phyloP scores from a whole-genome alignment of 805 yeast species.

The Candida caryicola region DNA sequence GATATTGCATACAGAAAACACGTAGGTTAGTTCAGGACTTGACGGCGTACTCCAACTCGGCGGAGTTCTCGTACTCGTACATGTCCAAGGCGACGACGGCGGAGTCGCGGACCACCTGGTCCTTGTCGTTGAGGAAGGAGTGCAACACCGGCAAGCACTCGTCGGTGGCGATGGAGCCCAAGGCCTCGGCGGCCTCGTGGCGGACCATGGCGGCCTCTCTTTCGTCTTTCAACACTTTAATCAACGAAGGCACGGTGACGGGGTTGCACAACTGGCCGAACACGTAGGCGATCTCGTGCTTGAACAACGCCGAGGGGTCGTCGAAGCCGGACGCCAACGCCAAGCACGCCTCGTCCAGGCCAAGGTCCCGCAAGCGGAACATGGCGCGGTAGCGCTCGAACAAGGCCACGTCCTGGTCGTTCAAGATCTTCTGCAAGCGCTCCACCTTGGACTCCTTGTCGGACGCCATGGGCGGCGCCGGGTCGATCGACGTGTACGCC shows the following conservation, averaged over 20 bases:
- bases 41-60: constrained; percentile 72
- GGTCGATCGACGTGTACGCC: constrained; percentile 85
- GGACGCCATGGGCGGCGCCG: constrained; percentile 95
- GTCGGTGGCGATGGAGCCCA: constrained; percentile 94
- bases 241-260: constrained; percentile 81
- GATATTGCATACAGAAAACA: background rate
- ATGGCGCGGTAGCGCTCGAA: constrained; percentile 97
- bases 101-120: constrained; percentile 90
- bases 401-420: constrained; percentile 72
- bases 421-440: constrained; percentile 64
- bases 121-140: constrained; percentile 74
- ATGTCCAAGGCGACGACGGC: constrained; percentile 97
- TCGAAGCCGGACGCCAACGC: constrained; percentile 89
- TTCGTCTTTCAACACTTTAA: constrained; percentile 73
- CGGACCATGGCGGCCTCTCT: constrained; percentile 97
- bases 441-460: constrained; percentile 52
- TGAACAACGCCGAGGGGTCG: constrained; percentile 90
- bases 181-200: constrained; percentile 99
- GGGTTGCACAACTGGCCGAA: constrained; percentile 97
- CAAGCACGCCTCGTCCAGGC: constrained; percentile 85
- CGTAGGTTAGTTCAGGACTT: no score
- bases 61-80: constrained; percentile 92
- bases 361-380: constrained; percentile 96
- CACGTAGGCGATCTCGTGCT: constrained; percentile 97
- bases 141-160: constrained; percentile 89